phyloP scores from a whole-genome alignment of 225 moss, liverwort and hornwort species.

The Bryoerythrophyllum caledonicum region DNA sequence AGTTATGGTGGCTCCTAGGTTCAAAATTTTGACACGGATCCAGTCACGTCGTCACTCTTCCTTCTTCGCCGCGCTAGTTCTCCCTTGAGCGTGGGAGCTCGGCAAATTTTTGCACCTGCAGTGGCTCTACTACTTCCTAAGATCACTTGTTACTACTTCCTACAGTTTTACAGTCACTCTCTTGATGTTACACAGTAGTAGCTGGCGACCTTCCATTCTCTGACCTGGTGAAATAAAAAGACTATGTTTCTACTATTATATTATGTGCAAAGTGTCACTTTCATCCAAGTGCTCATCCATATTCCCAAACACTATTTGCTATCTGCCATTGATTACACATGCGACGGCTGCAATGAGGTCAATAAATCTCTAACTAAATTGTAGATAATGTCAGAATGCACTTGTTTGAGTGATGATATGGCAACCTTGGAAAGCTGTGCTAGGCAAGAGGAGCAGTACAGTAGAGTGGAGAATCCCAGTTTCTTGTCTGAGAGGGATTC shows the following conservation, averaged over 20 bases:
- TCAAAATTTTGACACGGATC: slow-evolving; percentile 46
- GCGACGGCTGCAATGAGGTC: too few species aligned
- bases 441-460: not conserved
- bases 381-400: too few species aligned
- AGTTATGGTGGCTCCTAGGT: slow-evolving; percentile 23
- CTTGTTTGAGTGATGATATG: too few species aligned
- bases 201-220: slow-evolving; percentile 13
- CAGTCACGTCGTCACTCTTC: slow-evolving; percentile 21
- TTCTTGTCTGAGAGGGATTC: not conserved
- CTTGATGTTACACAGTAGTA: slow-evolving; percentile 16
- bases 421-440: too few species aligned
- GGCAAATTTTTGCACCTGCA: slow-evolving; percentile 47
- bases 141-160: not conserved
- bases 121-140: slow-evolving; percentile 11
- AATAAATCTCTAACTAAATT: too few species aligned
- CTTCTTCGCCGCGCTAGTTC: not conserved
- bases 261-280: too few species aligned
- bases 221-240: slow-evolving; percentile 37
- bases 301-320: not conserved
- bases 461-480: too few species aligned
- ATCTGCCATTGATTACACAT: too few species aligned
- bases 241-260: slow-evolving; percentile 11
- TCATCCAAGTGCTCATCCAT: too few species aligned
- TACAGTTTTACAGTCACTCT: slow-evolving; percentile 12
- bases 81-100: slow-evolving; percentile 21